Conservation (phyloP, 208 protist species). For the Trypanosoma caninum region DNA sequence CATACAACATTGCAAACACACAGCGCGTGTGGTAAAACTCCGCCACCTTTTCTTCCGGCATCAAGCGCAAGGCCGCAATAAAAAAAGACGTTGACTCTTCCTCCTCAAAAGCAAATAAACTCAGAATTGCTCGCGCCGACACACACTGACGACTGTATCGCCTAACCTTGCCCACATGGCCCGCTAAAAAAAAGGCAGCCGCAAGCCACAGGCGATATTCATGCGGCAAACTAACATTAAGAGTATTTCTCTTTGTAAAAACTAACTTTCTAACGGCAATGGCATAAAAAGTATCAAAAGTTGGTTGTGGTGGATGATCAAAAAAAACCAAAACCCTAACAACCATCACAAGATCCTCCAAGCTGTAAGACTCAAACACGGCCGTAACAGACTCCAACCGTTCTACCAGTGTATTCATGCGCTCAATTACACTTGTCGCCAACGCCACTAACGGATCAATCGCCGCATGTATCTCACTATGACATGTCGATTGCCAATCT, state of each 20-base stretch:
- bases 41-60: slow-evolving; percentile 23
- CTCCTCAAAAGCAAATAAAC: neutral
- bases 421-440: slow-evolving; percentile 36
- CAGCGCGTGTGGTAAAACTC: slow-evolving; percentile 21
- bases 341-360: slow-evolving; percentile 46
- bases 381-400: slow-evolving; percentile 22
- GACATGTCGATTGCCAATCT: slow-evolving; percentile 20
- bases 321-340: slow-evolving; percentile 53
- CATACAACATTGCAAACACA: slow-evolving; percentile 23
- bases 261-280: slow-evolving; percentile 26
- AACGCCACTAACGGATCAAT: slow-evolving; percentile 22
- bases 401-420: slow-evolving; percentile 45
- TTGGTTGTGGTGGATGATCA: slow-evolving; percentile 56
- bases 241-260: neutral
- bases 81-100: neutral
- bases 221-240: neutral
- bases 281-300: slow-evolving; percentile 59
- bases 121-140: slow-evolving; percentile 7
- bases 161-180: slow-evolving; percentile 9
- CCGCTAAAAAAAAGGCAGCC: neutral
- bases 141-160: slow-evolving; percentile 14
- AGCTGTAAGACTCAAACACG: slow-evolving; percentile 25
- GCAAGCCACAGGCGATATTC: neutral
- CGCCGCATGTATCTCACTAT: slow-evolving; percentile 4
- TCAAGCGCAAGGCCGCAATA: slow-evolving; percentile 1